These are phyloP conservation scores for Centrapalus pauciflorus DNA, from an alignment of 129 eudicot species.

Conservation along the genomic window DNA sequence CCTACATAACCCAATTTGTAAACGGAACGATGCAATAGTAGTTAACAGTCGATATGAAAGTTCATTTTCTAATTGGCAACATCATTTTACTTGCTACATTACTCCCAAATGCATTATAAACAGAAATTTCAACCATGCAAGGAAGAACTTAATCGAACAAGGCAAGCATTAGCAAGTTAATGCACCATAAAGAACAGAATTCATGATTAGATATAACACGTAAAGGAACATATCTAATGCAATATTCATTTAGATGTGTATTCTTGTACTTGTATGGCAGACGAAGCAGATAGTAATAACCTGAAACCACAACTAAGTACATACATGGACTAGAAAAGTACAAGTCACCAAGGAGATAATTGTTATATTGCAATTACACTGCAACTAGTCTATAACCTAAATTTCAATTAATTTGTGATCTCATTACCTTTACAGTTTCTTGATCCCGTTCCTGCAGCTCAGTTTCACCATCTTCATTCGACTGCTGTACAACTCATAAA, in stretches of 20 bases:
- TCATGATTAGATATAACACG: too few relatives aligned
- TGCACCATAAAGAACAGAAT: too few relatives aligned
- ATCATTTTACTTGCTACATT: background rate
- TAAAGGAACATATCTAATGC: background rate
- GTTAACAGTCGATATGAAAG: background rate
- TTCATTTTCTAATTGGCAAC: background rate
- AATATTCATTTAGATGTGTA: background rate
- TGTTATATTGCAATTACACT: background rate
- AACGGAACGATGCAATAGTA: background rate
- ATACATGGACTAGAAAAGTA: background rate
- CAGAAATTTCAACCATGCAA: too few relatives aligned
- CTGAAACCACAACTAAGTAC: background rate
- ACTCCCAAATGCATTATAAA: background rate
- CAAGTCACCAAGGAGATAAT: background rate
- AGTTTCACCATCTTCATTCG: slow-evolving; percentile 19
- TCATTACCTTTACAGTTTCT: slow-evolving; percentile 19
- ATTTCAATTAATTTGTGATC: background rate
- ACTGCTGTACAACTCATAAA: slow-evolving; percentile 19
- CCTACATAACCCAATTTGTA: background rate
- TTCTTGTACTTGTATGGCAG: background rate
- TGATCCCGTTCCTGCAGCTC: slow-evolving; percentile 12
- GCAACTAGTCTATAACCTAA: background rate
- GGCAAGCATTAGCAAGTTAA: too few relatives aligned
- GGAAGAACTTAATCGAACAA: too few relatives aligned
- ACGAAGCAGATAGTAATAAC: background rate